Base-by-base conservation (phyloP, 2,329 filamentous ascomycete species). In the Sporothrix variecibatus region DNA sequence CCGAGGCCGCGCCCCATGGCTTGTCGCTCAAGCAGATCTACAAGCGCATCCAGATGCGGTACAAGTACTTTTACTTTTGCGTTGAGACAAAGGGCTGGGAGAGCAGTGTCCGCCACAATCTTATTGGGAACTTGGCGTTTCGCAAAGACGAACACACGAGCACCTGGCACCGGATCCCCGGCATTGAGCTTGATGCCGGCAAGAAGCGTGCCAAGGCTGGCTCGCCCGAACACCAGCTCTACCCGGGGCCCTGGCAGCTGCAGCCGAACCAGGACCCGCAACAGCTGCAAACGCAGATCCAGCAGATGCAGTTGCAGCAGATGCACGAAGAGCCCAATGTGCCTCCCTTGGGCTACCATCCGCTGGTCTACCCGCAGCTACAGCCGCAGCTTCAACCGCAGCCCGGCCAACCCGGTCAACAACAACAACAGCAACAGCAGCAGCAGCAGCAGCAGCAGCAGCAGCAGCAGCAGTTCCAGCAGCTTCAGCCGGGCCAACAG, bases 21-120 rank as follows among this genome's bases (percentile, higher is more conserved):
- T 81, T 90, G 58, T 87, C 86, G 3, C 83, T 90, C 64, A 89
- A 90, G 80, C 88, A 90, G 80, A 89, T 90, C 72, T 90, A 90
- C 81, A 90, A 90, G 80, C 84, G 88, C 68, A 90, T 90, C 72
- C 87, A 86, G 76, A 83, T 84, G 75, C 84, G 84, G 77, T 90
- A 90, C 77, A 88, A 88, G 11, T 90, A 86, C 84, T 90, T 88
- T 76, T 87, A 86, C 77, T 90, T 90, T 78, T 84, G 83, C 72
- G 87, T 88, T 23, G 88, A 89, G 78, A 90, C 88, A 6, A 90
- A 89, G 78, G 88, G 88, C n/a, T 90, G 88, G 88, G 88, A 90
- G 79, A 90, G 88, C 77, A 90, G 88, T 77, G 88, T 90, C n/a
- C 86, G 88, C 0, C 88, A 90, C 77, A 90, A 90, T 73, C 84